phyloP scores from a whole-genome alignment of 805 yeast species.

The Metschnikowia bowlesiae region DNA sequence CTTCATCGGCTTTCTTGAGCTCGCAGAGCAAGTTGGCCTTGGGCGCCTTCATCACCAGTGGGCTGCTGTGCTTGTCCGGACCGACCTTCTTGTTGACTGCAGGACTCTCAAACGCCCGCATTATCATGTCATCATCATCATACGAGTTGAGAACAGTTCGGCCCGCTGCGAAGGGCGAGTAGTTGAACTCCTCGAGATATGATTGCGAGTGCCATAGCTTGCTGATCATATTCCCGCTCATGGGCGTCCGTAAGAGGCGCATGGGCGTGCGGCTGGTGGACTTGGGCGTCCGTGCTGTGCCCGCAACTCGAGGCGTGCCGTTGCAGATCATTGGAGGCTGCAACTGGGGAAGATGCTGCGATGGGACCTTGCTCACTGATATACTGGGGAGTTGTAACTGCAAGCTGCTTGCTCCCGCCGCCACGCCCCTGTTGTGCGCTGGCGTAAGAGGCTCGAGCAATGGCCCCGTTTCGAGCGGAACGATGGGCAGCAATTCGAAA shows the following conservation, averaged over 20 bases:
- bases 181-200: slow-evolving; percentile 62
- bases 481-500: slow-evolving; percentile 58
- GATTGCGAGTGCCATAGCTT: slow-evolving; percentile 65
- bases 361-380: slow-evolving; percentile 6
- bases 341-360: slow-evolving; percentile 8
- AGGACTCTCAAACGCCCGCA: slow-evolving; percentile 36
- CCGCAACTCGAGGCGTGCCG: slow-evolving; percentile 13
- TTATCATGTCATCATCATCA: slow-evolving; percentile 44
- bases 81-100: slow-evolving; percentile 9
- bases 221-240: slow-evolving; percentile 42
- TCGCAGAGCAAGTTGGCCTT: slow-evolving; percentile 11
- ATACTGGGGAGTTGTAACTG: slow-evolving; percentile 12
- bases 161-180: slow-evolving; percentile 33
- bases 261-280: slow-evolving; percentile 33
- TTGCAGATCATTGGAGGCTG: slow-evolving; percentile 8
- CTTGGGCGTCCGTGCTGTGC: slow-evolving; percentile 29
- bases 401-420: slow-evolving; percentile 5
- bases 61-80: slow-evolving; percentile 18
- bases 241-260: slow-evolving; percentile 35
- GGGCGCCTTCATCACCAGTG: slow-evolving; percentile 6
- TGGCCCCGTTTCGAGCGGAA: slow-evolving; percentile 59
- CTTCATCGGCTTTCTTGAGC: slow-evolving; percentile 10
- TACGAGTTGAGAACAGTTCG: slow-evolving; percentile 29
- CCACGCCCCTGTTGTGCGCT: slow-evolving; percentile 21
- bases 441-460: slow-evolving; percentile 63